A percentile compares a stretch with the other conserved stretches of the same genome.
Conservation (phyloP, 2,329 filamentous ascomycete species). For the Endoconidiophora laricicola region DNA sequence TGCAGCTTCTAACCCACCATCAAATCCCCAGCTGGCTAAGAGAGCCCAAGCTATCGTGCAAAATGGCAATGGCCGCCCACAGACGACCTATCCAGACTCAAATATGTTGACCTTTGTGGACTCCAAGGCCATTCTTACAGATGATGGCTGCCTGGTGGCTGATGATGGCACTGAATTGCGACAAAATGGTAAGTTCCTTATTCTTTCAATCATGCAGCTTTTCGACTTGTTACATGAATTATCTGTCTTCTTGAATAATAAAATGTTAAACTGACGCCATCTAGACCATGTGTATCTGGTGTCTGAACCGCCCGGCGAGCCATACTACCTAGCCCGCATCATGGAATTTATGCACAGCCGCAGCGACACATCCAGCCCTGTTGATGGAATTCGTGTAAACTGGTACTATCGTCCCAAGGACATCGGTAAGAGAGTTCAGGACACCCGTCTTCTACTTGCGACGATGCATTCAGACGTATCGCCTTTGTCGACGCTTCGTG, state of each 20-base stretch:
- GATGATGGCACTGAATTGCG: slow-evolving; percentile 78
- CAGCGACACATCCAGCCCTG: slow-evolving; percentile 52
- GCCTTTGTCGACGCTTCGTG: slow-evolving; percentile 78
- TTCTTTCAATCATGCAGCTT: not conserved
- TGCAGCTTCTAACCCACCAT: slow-evolving; percentile 14
- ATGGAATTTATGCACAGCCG: slow-evolving; percentile 91
- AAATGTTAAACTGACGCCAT: not conserved
- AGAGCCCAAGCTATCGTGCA: slow-evolving; percentile 6
- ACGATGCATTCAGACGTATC: slow-evolving; percentile 98
- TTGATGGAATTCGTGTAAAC: slow-evolving; percentile 84
- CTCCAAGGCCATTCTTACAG: slow-evolving; percentile 46
- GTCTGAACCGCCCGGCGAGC: slow-evolving; percentile 92
- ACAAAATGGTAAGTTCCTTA: slow-evolving; percentile 57
- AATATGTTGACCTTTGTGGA: slow-evolving; percentile 84
- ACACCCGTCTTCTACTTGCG: slow-evolving; percentile 81
- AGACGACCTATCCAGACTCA: slow-evolving; percentile 35
- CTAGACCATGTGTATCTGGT: slow-evolving; percentile 78
- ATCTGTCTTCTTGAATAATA: not conserved
- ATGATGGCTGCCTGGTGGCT: slow-evolving; percentile 59
- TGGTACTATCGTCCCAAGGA: slow-evolving; percentile 98
- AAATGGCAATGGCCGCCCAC: slow-evolving; percentile 4
- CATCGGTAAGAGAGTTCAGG: slow-evolving; percentile 78
- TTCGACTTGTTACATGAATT: not conserved
- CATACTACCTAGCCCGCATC: slow-evolving; percentile 91
- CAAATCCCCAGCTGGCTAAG: slow-evolving; percentile 7